Conservation (phyloP, 345 rosid genomes). For the Eucalyptus regnans region DNA sequence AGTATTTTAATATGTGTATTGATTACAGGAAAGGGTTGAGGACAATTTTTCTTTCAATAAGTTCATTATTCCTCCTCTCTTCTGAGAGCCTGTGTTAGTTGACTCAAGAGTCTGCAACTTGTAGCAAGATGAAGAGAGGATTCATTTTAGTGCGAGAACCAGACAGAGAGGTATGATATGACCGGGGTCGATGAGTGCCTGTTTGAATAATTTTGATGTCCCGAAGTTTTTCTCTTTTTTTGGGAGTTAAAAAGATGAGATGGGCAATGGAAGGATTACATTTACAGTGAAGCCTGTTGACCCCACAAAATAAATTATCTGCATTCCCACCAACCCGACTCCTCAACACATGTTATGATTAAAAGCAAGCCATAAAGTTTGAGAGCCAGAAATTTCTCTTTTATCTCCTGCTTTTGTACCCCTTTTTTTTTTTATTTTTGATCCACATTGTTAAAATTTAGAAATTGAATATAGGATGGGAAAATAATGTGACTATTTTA, state of each 20-base stretch:
- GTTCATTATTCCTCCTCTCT: not conserved
- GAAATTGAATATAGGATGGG: not conserved
- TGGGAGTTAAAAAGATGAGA: not conserved
- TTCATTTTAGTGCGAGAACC: not conserved
- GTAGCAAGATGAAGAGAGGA: not conserved
- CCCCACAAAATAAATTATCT: slow-evolving; percentile 20
- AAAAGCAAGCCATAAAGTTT: slow-evolving; percentile 4
- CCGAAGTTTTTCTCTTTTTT: not conserved
- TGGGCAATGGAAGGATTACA: not conserved
- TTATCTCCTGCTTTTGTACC: not conserved
- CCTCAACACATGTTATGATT: slow-evolving; percentile 15
- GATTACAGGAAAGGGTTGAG: not conserved
- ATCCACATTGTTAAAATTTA: too few relatives aligned
- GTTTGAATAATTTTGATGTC: not conserved
- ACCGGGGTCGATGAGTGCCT: not conserved
- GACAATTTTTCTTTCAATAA: not conserved
- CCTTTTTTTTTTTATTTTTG: not conserved
- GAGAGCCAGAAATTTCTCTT: not conserved
- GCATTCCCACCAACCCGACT: slow-evolving; percentile 16
- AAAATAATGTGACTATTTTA: slow-evolving; percentile 8
- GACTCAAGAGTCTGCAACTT: not conserved
- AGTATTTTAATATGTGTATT: not conserved
- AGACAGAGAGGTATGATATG: not conserved
- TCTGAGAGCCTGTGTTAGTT: not conserved
- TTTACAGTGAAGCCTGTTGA: slow-evolving; percentile 2